Percentiles rank a stretch among this genome's conserved stretches.
These are phyloP conservation scores for Sporisorium exsertum DNA, from an alignment of 1,284 basidiomycete genomes.

Conservation along the genomic window DNA sequence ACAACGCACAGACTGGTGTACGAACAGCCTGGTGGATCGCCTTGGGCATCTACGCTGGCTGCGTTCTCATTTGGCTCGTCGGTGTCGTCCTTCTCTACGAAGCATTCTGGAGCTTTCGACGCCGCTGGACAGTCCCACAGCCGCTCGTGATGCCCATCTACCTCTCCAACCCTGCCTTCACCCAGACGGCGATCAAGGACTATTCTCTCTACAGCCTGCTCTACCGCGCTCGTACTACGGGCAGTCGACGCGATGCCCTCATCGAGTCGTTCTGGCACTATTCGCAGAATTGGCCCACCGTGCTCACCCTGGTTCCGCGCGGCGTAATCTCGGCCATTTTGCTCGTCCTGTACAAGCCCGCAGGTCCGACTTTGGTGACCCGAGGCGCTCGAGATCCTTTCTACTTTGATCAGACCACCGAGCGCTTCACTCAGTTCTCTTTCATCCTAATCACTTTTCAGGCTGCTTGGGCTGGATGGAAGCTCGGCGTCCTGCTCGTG, in stretches of 20 bases:
- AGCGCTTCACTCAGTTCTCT: slow-evolving; percentile 34
- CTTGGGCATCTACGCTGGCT: slow-evolving; percentile 40
- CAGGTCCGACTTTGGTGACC: slow-evolving; percentile 15
- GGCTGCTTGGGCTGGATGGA: slow-evolving; percentile 52
- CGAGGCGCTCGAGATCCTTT: slow-evolving; percentile 22
- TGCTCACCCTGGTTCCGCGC: slow-evolving; percentile 50
- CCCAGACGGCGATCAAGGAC: slow-evolving; percentile 37
- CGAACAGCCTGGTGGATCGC: slow-evolving; percentile 56
- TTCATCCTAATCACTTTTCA: slow-evolving; percentile 51
- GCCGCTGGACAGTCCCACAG: slow-evolving; percentile 33
- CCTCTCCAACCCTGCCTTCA: slow-evolving; percentile 47
- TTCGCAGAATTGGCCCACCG: slow-evolving; percentile 61
- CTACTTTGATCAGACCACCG: slow-evolving; percentile 36
- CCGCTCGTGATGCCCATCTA: slow-evolving; percentile 53
- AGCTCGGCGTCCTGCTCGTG: slow-evolving; percentile 31
- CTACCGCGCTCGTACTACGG: slow-evolving; percentile 38
- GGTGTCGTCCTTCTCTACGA: slow-evolving; percentile 54
- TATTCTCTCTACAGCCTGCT: slow-evolving; percentile 55
- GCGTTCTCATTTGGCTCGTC: slow-evolving; percentile 40
- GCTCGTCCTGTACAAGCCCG: slow-evolving; percentile 43
- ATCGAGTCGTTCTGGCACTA: slow-evolving; percentile 56
- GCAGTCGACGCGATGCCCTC: slow-evolving; percentile 27
- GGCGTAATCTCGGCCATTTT: slow-evolving; percentile 45
- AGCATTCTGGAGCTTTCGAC: slow-evolving; percentile 28
- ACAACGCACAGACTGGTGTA: slow-evolving; percentile 16